phyloP scores from a whole-genome alignment of 257 asterid genomes.

The Thymus quinquecostatus region DNA sequence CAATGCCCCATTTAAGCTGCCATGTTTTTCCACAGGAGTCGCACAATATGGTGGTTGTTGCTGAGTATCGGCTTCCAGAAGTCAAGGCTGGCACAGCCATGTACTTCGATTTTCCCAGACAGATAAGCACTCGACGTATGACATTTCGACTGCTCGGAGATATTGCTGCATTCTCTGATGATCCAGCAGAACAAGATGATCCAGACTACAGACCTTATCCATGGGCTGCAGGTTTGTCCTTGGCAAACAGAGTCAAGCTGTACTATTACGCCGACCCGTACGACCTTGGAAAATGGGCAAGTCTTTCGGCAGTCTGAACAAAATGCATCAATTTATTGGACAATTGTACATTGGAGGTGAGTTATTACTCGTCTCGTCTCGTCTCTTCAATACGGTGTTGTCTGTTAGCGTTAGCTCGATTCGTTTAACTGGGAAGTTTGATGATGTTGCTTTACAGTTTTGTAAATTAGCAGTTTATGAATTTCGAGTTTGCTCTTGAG shows the following conservation, averaged over 20 bases:
- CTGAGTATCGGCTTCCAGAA: constrained; percentile 90
- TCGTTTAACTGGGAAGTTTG: not conserved
- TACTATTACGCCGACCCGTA: constrained; percentile 89
- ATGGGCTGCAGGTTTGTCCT: constrained; percentile 77
- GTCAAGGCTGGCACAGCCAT: constrained; percentile 80
- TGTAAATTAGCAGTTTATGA: constrained; percentile 29
- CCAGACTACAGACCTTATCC: constrained; percentile 54
- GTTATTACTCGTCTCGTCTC: constrained; percentile 15
- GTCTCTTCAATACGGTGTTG: constrained; percentile 5
- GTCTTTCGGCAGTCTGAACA: constrained; percentile 78
- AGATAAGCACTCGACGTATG: constrained; percentile 64
- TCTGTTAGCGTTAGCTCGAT: not conserved
- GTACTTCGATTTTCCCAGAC: constrained; percentile 96
- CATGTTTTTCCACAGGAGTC: constrained; percentile 57
- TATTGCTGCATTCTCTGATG: constrained; percentile 77
- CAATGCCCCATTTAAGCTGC: not conserved
- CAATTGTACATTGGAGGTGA: constrained; percentile 11
- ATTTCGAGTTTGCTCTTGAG: constrained; percentile 25
- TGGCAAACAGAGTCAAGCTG: constrained; percentile 76
- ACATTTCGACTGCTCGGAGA: constrained; percentile 87
- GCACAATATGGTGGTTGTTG: constrained; percentile 70
- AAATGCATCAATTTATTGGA: not conserved
- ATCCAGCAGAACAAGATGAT: constrained; percentile 80
- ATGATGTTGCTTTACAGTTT: constrained; percentile 4
- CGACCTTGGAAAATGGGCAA: constrained; percentile 96